phyloP scores from a whole-genome alignment of 441 rosid species.

The Gossypium davidsonii region DNA sequence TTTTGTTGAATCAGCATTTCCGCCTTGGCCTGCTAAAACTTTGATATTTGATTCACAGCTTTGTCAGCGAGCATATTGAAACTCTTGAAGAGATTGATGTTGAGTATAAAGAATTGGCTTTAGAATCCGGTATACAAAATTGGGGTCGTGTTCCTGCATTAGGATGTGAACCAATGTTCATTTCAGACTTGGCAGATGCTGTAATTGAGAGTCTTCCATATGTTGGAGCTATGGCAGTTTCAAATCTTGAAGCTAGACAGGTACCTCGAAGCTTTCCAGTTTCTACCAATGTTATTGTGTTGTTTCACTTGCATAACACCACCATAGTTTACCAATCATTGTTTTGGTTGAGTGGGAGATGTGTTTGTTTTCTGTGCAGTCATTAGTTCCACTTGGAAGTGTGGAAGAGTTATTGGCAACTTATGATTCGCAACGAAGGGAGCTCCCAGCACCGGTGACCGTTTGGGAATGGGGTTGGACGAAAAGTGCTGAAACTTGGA shows the following conservation, averaged over 20 bases:
- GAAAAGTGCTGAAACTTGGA: slow-evolving; percentile 97
- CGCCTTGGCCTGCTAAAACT: not conserved
- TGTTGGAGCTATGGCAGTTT: slow-evolving; percentile 97
- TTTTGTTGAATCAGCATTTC: slow-evolving; percentile 4
- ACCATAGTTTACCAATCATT: not conserved
- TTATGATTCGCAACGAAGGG: slow-evolving; percentile 83
- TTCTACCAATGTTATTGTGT: not conserved
- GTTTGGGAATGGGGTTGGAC: slow-evolving; percentile 99
- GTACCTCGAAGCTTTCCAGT: slow-evolving; percentile 23
- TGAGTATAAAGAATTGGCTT: slow-evolving; percentile 85
- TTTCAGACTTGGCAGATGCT: slow-evolving; percentile 96
- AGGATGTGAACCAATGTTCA: slow-evolving; percentile 90
- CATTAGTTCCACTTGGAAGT: slow-evolving; percentile 89
- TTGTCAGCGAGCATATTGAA: slow-evolving; percentile 97
- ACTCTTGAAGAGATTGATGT: slow-evolving; percentile 97
- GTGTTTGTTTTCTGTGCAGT: slow-evolving; percentile 40
- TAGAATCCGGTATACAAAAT: slow-evolving; percentile 76
- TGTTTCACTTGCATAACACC: not conserved
- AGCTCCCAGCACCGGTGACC: slow-evolving; percentile 81
- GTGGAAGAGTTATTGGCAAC: slow-evolving; percentile 84
- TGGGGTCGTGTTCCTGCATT: slow-evolving; percentile 98
- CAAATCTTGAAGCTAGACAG: slow-evolving; percentile 98
- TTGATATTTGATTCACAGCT: slow-evolving; percentile 39
- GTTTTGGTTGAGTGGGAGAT: slow-evolving; percentile 9
- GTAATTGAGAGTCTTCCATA: slow-evolving; percentile 95